Conservation (phyloP, 768 basidiomycete genomes). For the Amanita phalloides region DNA sequence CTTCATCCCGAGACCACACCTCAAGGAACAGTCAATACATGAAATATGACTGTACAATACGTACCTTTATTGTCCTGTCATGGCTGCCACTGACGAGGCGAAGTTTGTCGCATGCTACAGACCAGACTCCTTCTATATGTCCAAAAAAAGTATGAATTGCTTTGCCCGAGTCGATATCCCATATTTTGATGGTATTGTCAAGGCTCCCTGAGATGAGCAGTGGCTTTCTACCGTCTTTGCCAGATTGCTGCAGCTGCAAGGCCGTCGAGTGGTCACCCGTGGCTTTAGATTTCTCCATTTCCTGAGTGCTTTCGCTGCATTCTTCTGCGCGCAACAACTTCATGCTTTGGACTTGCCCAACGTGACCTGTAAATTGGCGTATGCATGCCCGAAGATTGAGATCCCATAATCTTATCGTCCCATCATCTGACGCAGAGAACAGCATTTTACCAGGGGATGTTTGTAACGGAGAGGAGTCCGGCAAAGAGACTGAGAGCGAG, state of each 20-base stretch:
- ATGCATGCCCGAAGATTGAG: constrained; percentile 71
- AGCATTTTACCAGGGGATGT: constrained; percentile 88
- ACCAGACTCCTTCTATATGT: constrained; percentile 98
- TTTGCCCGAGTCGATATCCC: constrained; percentile 87
- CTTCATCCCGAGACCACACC: constrained; percentile 93
- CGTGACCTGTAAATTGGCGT: constrained; percentile 78
- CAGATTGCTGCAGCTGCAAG: neutral
- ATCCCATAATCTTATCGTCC: constrained; percentile 91
- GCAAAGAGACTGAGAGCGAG: neutral
- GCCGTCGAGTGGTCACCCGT: neutral
- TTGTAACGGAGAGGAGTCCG: constrained; percentile 21
- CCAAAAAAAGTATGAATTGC: constrained; percentile 82
- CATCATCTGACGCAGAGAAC: constrained; percentile 95
- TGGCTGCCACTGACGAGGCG: constrained; percentile 90
- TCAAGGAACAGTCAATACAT: constrained; percentile 18
- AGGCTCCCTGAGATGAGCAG: constrained; percentile 82
- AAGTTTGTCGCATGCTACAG: constrained; percentile 85
- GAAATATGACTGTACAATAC: constrained; percentile 13
- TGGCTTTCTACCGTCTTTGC: constrained; percentile 36
- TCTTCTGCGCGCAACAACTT: constrained; percentile 64
- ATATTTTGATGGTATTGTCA: constrained; percentile 92
- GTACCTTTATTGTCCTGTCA: constrained; percentile 93
- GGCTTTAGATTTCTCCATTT: constrained; percentile 2
- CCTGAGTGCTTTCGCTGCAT: constrained; percentile 23
- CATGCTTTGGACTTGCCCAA: constrained; percentile 91